Conservation (phyloP, 2,329 filamentous ascomycete species). For the Cephalotrichum gorgonifer region DNA sequence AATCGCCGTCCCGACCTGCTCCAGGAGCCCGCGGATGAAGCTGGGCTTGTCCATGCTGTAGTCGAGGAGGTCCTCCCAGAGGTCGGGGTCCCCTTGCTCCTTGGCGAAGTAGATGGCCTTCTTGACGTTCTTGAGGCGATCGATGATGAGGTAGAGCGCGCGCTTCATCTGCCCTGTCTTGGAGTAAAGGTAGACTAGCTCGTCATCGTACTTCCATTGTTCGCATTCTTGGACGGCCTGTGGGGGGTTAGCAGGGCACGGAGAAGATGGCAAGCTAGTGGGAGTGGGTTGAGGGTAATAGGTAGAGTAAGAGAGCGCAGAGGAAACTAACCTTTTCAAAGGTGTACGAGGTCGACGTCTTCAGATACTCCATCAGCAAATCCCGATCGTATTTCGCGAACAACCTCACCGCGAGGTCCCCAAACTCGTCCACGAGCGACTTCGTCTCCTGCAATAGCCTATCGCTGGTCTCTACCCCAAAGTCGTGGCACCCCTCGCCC, state of each 20-base stretch:
- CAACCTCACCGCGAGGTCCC: constrained; percentile 74
- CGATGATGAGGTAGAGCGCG: constrained; percentile 86
- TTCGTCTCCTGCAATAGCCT: constrained; percentile 47
- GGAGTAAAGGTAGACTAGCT: constrained; percentile 90
- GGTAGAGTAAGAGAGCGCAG: neutral
- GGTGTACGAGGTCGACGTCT: constrained; percentile 75
- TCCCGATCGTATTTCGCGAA: constrained; percentile 76
- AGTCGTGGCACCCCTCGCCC: constrained; percentile 53
- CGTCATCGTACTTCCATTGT: constrained; percentile 67
- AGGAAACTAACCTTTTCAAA: constrained; percentile 55
- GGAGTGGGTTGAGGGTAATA: neutral
- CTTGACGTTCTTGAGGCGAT: constrained; percentile 80
- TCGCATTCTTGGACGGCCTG: constrained; percentile 71
- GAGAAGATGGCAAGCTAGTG: too few species aligned
- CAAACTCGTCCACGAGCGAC: constrained; percentile 73
- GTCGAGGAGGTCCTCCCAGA: constrained; percentile 90
- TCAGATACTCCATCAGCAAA: constrained; percentile 79
- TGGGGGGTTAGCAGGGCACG: neutral
- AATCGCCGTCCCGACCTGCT: constrained; percentile 89
- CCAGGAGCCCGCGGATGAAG: constrained; percentile 85
- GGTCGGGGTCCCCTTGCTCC: constrained; percentile 78
- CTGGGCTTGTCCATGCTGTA: constrained; percentile 97
- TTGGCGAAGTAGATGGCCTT: constrained; percentile 94
- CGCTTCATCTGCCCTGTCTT: constrained; percentile 92
- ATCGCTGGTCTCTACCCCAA: constrained; percentile 42